phyloP scores from a whole-genome alignment of 805 yeast species.

The Hanseniaspora pseudoguilliermondii region DNA sequence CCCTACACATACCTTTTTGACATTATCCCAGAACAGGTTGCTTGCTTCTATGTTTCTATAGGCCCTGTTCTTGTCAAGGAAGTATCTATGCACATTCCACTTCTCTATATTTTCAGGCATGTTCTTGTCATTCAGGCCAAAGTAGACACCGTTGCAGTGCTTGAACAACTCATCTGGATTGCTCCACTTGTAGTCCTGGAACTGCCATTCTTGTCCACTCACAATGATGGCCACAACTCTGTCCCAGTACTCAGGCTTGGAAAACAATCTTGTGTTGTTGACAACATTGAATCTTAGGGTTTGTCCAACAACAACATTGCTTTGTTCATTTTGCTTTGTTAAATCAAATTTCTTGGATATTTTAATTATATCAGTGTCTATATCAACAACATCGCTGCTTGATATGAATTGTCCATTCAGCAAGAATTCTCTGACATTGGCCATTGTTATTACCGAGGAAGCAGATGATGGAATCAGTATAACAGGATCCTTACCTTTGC shows the following conservation, averaged over 20 bases:
- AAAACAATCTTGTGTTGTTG: conserved; percentile 73
- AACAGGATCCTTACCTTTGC: conserved; percentile 44
- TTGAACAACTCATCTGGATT: conserved; percentile 73
- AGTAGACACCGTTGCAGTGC: conserved; percentile 68
- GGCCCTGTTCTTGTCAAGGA: conserved; percentile 67
- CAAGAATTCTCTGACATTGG: conserved; percentile 54
- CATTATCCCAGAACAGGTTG: conserved; percentile 69
- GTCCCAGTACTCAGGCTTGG: conserved; percentile 96
- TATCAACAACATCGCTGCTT: conserved; percentile 31
- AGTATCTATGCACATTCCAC: conserved; percentile 79
- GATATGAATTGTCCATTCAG: conserved; percentile 58
- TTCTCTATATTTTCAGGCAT: conserved; percentile 61
- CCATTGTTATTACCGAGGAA: conserved; percentile 52
- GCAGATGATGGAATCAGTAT: conserved; percentile 71
- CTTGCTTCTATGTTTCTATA: conserved; percentile 82
- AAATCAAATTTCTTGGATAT: conserved; percentile 26
- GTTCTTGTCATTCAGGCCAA: conserved; percentile 65
- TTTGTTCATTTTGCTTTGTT: conserved; percentile 23
- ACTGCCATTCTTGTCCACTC: conserved; percentile 97
- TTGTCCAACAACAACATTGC: conserved; percentile 34
- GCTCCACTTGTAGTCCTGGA: conserved; percentile 70
- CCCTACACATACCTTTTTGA: conserved; percentile 56
- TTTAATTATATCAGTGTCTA: conserved; percentile 23
- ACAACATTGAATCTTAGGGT: conserved; percentile 46
- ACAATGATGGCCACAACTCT: conserved; percentile 91